phyloP scores from a whole-genome alignment of 257 asterid species.

The Paraleonurus japonicus region DNA sequence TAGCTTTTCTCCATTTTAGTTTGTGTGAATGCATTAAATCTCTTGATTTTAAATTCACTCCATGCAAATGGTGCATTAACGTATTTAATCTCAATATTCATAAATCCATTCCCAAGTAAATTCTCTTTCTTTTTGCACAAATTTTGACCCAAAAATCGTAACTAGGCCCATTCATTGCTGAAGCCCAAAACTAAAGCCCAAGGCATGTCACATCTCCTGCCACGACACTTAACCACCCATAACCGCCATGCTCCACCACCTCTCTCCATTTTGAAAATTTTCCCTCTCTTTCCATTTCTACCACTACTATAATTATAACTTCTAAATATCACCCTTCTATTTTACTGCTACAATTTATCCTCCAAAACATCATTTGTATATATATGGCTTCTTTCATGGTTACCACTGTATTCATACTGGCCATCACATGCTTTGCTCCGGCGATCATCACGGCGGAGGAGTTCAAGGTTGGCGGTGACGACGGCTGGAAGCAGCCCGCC shows the following conservation, averaged over 20 bases:
- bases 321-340: neutral
- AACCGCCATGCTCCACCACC: constrained; percentile 49
- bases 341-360: neutral
- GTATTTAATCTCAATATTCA: too few relatives aligned
- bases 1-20: too few relatives aligned
- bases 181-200: too few relatives aligned
- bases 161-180: too few relatives aligned
- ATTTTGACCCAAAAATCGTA: too few relatives aligned
- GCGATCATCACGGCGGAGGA: constrained; percentile 37
- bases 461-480: constrained; percentile 62
- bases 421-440: constrained; percentile 24
- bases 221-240: constrained; percentile 32
- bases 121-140: too few relatives aligned
- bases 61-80: too few relatives aligned
- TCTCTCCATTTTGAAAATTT: neutral
- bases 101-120: too few relatives aligned
- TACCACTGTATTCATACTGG: constrained; percentile 14
- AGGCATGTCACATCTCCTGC: too few relatives aligned
- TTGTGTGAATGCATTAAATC: too few relatives aligned
- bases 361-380: constrained; percentile 10
- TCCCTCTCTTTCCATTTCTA: constrained; percentile 1
- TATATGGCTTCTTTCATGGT: constrained; percentile 29
- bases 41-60: too few relatives aligned
- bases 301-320: neutral
- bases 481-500: constrained; percentile 60